phyloP scores from a whole-genome alignment of 208 protist species.

The Eutreptiella sp. region DNA sequence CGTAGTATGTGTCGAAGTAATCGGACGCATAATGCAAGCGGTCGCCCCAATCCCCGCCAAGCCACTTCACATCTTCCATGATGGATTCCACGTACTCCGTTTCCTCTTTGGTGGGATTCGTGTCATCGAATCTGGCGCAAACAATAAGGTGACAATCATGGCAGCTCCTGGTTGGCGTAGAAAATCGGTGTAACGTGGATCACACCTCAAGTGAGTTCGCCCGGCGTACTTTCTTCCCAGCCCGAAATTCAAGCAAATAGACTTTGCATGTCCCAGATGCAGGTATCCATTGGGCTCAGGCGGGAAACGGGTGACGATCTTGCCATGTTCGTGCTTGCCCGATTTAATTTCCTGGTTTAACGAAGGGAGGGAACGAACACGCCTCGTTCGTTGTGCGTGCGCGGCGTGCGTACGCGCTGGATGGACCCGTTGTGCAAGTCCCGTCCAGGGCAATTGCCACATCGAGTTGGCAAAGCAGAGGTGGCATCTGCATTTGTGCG shows the following conservation, averaged over 20 bases:
- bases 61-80: constrained; percentile 82
- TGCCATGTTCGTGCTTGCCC: too few relatives aligned
- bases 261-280: constrained; percentile 99
- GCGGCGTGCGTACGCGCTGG: too few relatives aligned
- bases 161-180: constrained; percentile 88
- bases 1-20: constrained; percentile 97
- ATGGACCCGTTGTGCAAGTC: too few relatives aligned
- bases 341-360: too few relatives aligned
- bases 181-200: constrained; percentile 99
- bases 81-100: constrained; percentile 92
- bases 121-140: constrained; percentile 99
- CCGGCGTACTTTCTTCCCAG: constrained; percentile 82
- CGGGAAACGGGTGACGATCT: constrained; percentile 86
- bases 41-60: constrained; percentile 73
- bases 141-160: too few relatives aligned
- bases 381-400: too few relatives aligned
- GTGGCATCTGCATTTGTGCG: too few relatives aligned
- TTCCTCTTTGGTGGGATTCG: constrained; percentile 98
- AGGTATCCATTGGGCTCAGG: constrained; percentile 96
- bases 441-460: too few relatives aligned
- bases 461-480: too few relatives aligned
- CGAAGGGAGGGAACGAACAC: too few relatives aligned
- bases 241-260: constrained; percentile 98
- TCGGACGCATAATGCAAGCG: constrained; percentile 93
- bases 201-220: constrained; percentile 93